Percentiles rank a stretch among this genome's conserved stretches.
Evolutionary conservation across 139 green algal genomes (phyloP).

Genomic region (Auxenochlorella protothecoides): DNA sequence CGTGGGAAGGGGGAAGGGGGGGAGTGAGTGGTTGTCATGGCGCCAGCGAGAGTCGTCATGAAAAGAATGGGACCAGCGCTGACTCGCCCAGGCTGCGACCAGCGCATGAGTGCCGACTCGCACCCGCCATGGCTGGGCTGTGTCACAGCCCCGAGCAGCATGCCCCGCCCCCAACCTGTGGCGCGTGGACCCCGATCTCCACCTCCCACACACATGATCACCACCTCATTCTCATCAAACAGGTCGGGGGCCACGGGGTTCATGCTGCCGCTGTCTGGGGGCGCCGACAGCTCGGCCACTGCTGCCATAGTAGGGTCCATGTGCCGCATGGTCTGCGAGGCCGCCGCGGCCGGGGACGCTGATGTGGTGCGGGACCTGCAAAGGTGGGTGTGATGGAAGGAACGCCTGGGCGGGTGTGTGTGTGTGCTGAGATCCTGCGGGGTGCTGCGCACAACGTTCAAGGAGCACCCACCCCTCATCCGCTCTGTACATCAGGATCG

Average conservation of each 20-base stretch:
- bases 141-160: too few relatives aligned
- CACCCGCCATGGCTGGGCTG: too few relatives aligned
- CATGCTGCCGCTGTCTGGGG: conserved; percentile 82
- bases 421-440: too few relatives aligned
- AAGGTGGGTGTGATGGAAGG: conserved; percentile 24
- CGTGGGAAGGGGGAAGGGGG: too few relatives aligned
- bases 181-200: not conserved
- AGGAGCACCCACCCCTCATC: not conserved
- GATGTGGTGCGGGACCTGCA: conserved; percentile 54
- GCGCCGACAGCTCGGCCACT: conserved; percentile 69
- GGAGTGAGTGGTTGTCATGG: too few relatives aligned
- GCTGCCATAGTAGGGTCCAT: conserved; percentile 92
- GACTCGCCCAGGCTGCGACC: too few relatives aligned
- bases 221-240: not conserved
- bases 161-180: too few relatives aligned
- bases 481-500: conserved; percentile 33
- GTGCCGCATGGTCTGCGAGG: conserved; percentile 67
- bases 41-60: too few relatives aligned
- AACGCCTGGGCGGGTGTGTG: too few relatives aligned
- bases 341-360: conserved; percentile 37
- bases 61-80: too few relatives aligned
- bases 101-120: too few relatives aligned
- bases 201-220: not conserved
- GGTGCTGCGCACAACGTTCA: not conserved
- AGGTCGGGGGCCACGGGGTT: conserved; percentile 73